phyloP scores from a whole-genome alignment of 768 basidiomycete genomes.

The Hygrophorus russula region DNA sequence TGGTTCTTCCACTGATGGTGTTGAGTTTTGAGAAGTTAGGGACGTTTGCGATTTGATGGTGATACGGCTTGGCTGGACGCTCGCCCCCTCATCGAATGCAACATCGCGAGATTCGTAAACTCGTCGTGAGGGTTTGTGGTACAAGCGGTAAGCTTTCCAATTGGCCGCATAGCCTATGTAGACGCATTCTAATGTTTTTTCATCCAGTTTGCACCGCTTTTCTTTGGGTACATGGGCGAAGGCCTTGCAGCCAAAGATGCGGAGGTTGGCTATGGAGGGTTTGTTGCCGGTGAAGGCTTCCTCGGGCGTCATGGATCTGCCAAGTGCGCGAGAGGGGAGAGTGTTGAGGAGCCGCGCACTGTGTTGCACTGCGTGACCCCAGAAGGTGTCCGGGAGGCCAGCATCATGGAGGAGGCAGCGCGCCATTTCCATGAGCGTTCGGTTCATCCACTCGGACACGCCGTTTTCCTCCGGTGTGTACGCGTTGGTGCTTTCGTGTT shows the following conservation, averaged over 20 bases:
- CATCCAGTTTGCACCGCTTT: constrained; percentile 8
- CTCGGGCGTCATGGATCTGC: constrained; percentile 10
- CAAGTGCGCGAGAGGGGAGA: constrained; percentile 6
- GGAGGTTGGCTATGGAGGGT: constrained; percentile 15
- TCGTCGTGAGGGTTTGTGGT: no score
- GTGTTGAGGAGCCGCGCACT: constrained; percentile 14
- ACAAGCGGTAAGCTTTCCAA: no score
- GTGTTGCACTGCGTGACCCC: constrained; percentile 11
- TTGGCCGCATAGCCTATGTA: no score
- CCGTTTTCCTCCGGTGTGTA: constrained; percentile 21
- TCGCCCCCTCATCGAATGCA: no score
- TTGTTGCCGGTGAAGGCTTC: constrained; percentile 11
- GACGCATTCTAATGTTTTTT: neutral
- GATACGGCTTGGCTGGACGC: no score
- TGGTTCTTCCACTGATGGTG: no score
- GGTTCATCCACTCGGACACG: constrained; percentile 19
- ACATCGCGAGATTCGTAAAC: no score
- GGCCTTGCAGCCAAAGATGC: constrained; percentile 14
- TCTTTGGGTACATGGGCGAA: constrained; percentile 10
- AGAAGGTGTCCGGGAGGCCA: constrained; percentile 11
- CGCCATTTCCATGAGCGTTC: constrained; percentile 12
- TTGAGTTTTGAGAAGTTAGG: no score
- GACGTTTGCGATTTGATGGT: no score
- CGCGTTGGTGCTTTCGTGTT: constrained; percentile 16
- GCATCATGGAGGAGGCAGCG: constrained; percentile 14